Base-by-base conservation (phyloP, 139 green algal species). In the Micromonas commoda region DNA sequence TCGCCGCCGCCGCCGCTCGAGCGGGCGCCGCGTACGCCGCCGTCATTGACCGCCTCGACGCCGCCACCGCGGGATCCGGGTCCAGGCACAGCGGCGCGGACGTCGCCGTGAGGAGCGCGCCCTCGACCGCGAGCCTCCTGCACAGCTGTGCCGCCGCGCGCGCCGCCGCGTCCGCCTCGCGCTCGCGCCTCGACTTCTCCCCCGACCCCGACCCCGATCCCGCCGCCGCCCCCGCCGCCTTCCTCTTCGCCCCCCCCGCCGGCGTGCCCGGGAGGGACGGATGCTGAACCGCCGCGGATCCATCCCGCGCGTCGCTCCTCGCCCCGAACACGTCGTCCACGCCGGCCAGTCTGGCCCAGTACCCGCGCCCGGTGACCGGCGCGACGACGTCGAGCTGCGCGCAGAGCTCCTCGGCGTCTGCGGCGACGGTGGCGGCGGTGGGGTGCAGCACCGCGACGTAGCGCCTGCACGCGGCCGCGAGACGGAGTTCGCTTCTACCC, bases 31-130 rank as follows among this genome's bases (percentile, higher is more conserved):
- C 16, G 45, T 57, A 57, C 45, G 45, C 45, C 45, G 45, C 45
- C 45, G 45, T 16, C n/a, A n/a, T 9, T 57, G 45, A 9, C 9
- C 45, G 45, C 45, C 9, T 57, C 45, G 45, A 23, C 63, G 26
- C 63, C 26, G 63, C 63, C 9, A 69, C 63, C 16, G 13, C 6
- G 6, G 16, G 63, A 19, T 9, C 16, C 26, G 63, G 63, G 63
- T 69, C 63, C 63, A 69, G 16, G 16, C 63, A 69, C 26, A 69
- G 63, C 26, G 63, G 63, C 28, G 63, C 26, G 63, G 63, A 32
- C 26, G 28, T 69, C 26, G 28, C 26, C 16, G 16, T 69, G 6
- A 69, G 16, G 13, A 69, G 6, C 63, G 28, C 28, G 26, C 63
- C 63, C 28, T 69, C 63, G 28, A 69, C 26, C 13, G 28, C 26